Percentiles rank a stretch among this genome's conserved stretches.
phyloP scores from a whole-genome alignment of 306 rosid genomes.

The Urtica urens region DNA sequence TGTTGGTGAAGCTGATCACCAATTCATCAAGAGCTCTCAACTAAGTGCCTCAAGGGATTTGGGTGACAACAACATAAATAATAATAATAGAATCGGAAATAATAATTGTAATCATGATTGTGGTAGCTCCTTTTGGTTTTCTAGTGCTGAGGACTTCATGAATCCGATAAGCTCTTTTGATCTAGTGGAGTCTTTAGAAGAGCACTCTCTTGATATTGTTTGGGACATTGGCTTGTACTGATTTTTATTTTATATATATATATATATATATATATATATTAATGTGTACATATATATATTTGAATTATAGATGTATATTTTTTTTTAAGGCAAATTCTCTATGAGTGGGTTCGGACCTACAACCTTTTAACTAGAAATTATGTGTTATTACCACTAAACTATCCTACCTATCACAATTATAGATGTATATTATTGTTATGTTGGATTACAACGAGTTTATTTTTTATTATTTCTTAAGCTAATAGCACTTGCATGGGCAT shows the following conservation, averaged over 20 bases:
- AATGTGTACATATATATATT: background rate
- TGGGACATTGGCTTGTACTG: conserved; percentile 16
- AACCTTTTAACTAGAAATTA: no score
- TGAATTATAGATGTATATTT: no score
- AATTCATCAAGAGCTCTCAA: no score
- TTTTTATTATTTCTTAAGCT: no score
- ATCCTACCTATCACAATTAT: no score
- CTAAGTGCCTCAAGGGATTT: background rate
- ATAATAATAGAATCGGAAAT: conserved; percentile 4
- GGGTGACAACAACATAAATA: background rate
- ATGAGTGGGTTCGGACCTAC: no score
- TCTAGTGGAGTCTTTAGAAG: conserved; percentile 14
- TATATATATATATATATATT: background rate
- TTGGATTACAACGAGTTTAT: no score
- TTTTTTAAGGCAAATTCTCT: no score
- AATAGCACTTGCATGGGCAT: no score
- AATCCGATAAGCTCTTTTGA: conserved; percentile 1
- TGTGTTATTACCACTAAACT: no score
- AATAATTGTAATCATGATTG: conserved; percentile 8
- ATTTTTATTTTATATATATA: background rate
- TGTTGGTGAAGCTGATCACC: background rate
- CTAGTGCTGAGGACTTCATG: background rate
- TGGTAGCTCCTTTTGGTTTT: conserved; percentile 20
- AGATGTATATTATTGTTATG: no score
- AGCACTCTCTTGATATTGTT: conserved; percentile 14